phyloP scores from a whole-genome alignment of 2,329 filamentous ascomycete genomes.

The Aschersonia sp. region DNA sequence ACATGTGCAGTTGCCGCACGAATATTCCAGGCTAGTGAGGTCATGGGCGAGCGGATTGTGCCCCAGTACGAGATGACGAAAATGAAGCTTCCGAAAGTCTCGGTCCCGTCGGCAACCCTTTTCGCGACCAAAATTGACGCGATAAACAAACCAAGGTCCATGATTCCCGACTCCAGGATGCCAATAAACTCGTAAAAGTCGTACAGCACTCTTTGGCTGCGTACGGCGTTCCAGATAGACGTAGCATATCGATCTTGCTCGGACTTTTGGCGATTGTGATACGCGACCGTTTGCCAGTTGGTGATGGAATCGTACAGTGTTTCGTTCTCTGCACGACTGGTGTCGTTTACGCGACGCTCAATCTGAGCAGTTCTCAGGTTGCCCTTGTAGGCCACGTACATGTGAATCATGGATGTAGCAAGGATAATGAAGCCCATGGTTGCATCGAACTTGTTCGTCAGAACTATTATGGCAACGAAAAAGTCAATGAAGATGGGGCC shows the following conservation, averaged over 20 bases:
- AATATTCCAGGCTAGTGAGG: constrained; percentile 15
- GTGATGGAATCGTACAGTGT: constrained; percentile 9
- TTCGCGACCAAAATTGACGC: constrained; percentile 2
- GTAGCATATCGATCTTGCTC: constrained; percentile 10
- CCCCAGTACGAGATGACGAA: constrained; percentile 53
- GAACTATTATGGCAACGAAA: constrained; percentile 38
- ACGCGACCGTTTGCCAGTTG: constrained; percentile 38
- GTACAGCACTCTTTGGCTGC: constrained; percentile 3
- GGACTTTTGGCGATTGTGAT: constrained; percentile 14
- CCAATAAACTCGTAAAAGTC: constrained; percentile 4
- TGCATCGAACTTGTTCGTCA: constrained; percentile 38
- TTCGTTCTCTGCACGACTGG: constrained; percentile 6
- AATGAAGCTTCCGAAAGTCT: constrained; percentile 30
- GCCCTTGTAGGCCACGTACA: constrained; percentile 6
- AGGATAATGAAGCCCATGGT: constrained; percentile 10
- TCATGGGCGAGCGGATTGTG: constrained; percentile 22
- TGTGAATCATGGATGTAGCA: constrained; percentile 5
- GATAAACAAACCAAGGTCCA: constrained; percentile 7
- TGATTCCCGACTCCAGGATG: constrained; percentile 4
- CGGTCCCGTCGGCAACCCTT: constrained; percentile 16
- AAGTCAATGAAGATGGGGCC: constrained; percentile 8
- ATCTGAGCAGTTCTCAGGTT: constrained; percentile 5
- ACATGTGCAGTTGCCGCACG: constrained; percentile 24
- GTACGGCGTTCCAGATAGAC: constrained; percentile 4
- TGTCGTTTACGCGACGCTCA: constrained; percentile 5